Evolutionary conservation across 352 stramenopile genomes (phyloP).

Genomic region (Pythium sukuiense): DNA sequence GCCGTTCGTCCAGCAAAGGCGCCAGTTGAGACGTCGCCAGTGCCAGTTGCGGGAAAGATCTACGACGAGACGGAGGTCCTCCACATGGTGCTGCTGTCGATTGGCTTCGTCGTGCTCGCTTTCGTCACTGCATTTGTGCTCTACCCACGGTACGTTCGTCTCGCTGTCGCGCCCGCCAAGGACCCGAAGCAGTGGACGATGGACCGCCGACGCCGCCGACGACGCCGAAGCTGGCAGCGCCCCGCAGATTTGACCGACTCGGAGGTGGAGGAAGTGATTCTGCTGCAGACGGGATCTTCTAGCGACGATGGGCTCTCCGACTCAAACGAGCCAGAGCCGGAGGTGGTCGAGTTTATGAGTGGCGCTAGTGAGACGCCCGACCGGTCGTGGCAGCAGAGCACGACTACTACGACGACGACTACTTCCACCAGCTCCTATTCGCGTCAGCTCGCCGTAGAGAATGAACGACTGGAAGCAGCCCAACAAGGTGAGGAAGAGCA

Average conservation of each 20-base stretch:
- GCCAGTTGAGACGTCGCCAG: not conserved
- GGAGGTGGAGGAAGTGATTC: constrained; percentile 22
- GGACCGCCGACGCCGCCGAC: constrained; percentile 8
- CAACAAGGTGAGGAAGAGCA: constrained; percentile 3
- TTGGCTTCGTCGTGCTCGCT: constrained; percentile 18
- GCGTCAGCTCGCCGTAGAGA: not conserved
- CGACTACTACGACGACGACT: not conserved
- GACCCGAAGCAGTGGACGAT: constrained; percentile 6
- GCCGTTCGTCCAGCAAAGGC: not conserved
- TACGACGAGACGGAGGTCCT: constrained; percentile 14
- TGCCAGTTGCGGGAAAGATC: not conserved
- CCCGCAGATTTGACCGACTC: constrained; percentile 13
- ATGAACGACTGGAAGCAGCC: not conserved
- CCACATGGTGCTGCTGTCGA: constrained; percentile 16
- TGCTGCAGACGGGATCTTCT: constrained; percentile 17
- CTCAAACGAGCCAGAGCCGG: constrained; percentile 23
- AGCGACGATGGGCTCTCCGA: constrained; percentile 17
- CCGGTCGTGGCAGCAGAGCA: not conserved
- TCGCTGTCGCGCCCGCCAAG: not conserved
- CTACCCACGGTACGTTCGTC: constrained; percentile 15
- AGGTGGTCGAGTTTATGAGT: constrained; percentile 22
- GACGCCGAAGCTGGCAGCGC: constrained; percentile 16
- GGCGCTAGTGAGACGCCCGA: not conserved
- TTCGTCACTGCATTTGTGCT: constrained; percentile 10
- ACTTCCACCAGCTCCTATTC: not conserved